Base-by-base conservation (phyloP, 768 basidiomycete species). In the Naganishia randhawae region DNA sequence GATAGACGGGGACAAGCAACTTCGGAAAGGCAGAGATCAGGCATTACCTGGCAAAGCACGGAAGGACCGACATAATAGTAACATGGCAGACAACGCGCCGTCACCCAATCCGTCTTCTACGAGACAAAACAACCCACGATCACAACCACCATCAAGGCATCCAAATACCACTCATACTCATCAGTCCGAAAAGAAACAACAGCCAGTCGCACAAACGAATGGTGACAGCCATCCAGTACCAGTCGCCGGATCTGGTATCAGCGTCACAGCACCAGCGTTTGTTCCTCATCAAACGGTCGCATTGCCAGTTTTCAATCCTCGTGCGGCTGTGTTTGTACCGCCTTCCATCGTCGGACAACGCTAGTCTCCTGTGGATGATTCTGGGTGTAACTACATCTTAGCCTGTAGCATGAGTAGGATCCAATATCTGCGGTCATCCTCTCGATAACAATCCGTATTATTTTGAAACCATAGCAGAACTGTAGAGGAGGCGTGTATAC, bases 261-360 rank as follows among this genome's bases (percentile, higher is more conserved):
- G 41, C 13, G 57, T 61, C 39, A 13, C 57, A 2, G 57, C 57
- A 29, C 39, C 57, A 25, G 57, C 35, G 6, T 61, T 61, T 42
- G 57, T 61, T 9, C 57, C 57, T 11, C 57, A 27, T 25, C 57
- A 41, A 13, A n/a, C 57, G 35, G 3, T 41, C 7, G 57, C 57
- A n/a, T 22, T 39, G 19, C 57, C 57, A 16, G 57, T 29, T 11
- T 61, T 61, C 57, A 61, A 61, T 16, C 57, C 57, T 25, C 57
- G 39, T 25, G 57, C 39, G 1, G 37, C 25, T 9, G 57, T 22
- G 14, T 61, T 61, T 25, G 37, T 61, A 7, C 57, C 57, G 37
- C 57, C 57, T 42, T 61, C 57, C 8, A 7, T 29, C 8, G 25
- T 4, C 22, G 22, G 32, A 2, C 57, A 22, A 25, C 35, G 57